Base-by-base conservation (phyloP, 345 rosid species). In the Chamaenerion angustifolium region DNA sequence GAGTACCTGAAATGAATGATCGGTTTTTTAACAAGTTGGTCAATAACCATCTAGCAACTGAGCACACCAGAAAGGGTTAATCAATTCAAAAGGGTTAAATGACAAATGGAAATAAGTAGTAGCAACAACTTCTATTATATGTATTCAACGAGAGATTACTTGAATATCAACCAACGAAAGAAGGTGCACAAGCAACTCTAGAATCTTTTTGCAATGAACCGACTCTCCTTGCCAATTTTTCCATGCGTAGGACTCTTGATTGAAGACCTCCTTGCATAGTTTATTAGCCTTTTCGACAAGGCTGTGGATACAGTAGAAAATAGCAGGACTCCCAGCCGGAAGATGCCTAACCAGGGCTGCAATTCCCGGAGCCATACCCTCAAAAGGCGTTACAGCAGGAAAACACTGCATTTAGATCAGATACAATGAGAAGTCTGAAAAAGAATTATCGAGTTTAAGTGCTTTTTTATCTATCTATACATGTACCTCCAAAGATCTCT, bases 331-430 rank as follows among this genome's bases (percentile, higher is more conserved):
- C 59, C 98, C 93, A 12, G 95, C 93, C 56, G 93, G 95, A 71
- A 90, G 88, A 72, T 87, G 71, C 54, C 82, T 73, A 60, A 77
- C 79, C 76, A 87, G 63, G 58, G 96, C 77, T 50, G 70, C 93
- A 56, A 87, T 80, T 45, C 96, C 98, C 15, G 89, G 76, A 70
- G 98, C 98, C 83, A 92, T 72, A 45, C 96, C 96, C 65, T 92
- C 92, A 66, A 92, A 92, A 27, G 98, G 88, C 41, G 98, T 87
- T 58, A 66, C 56, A 60, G 63, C 79, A 31, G 93, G 98, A 74
- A 76, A 87, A 46, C 68, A 81, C 98, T 92, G 63, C 49, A 66
- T 35, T 63, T 57, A 49, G 11, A 54, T 8, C 54, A 69, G 46
- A 40, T 31, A 53, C 57, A 37, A 52, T 37, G 10, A 4, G 60